phyloP scores from a whole-genome alignment of 2,329 filamentous ascomycete genomes.

The Diplocarpon rosae region DNA sequence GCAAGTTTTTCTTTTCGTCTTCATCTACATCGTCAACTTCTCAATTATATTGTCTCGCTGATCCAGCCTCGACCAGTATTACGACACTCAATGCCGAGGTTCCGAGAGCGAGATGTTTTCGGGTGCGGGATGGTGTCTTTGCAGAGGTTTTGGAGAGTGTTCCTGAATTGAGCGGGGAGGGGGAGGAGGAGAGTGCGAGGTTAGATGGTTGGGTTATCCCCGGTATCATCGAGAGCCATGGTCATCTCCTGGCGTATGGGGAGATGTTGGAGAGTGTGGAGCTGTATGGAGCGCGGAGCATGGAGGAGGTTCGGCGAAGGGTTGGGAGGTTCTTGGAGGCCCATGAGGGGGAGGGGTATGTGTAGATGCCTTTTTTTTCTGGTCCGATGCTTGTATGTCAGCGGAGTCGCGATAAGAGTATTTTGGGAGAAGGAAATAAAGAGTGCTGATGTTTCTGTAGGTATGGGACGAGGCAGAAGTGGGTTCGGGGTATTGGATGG shows the following conservation, averaged over 20 bases:
- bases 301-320: constrained; percentile 42
- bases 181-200: constrained; percentile 24
- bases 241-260: constrained; percentile 54
- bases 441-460: too few species aligned
- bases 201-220: constrained; percentile 47
- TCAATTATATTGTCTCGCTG: constrained; percentile 19
- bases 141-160: constrained; percentile 32
- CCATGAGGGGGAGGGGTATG: constrained; percentile 39
- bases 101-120: constrained; percentile 42
- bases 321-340: constrained; percentile 39
- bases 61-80: constrained; percentile 31
- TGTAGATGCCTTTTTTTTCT: too few species aligned
- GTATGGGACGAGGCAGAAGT: constrained; percentile 36
- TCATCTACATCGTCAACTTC: constrained; percentile 4
- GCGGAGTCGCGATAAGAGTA: too few species aligned
- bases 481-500: constrained; percentile 60
- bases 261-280: constrained; percentile 57
- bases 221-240: constrained; percentile 61
- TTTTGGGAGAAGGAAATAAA: too few species aligned
- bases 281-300: constrained; percentile 46
- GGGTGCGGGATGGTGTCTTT: constrained; percentile 41
- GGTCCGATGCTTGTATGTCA: too few species aligned
- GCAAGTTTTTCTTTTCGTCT: too few species aligned
- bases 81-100: constrained; percentile 31
- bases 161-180: constrained; percentile 13